Conservation (phyloP, 2,329 filamentous ascomycete genomes). For the Lachnellula arida region DNA sequence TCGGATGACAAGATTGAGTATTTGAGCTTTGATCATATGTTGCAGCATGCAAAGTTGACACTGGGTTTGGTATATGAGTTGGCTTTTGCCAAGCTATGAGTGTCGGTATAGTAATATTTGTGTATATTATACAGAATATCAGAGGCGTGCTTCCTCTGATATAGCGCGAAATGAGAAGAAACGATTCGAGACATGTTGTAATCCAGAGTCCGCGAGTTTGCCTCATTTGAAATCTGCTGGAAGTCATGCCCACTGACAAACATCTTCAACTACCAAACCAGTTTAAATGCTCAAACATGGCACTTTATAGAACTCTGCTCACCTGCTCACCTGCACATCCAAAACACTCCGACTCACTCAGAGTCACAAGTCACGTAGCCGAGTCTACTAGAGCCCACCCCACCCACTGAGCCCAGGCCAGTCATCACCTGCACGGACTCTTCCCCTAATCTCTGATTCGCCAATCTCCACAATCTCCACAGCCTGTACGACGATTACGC, state of each 20-base stretch:
- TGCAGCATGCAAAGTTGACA: slow-evolving; percentile 82
- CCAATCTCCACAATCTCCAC: background rate
- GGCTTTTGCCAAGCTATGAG: slow-evolving; percentile 57
- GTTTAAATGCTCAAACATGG: background rate
- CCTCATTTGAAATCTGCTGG: too few relatives aligned
- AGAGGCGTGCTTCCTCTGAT: too few relatives aligned
- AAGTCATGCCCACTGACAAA: too few relatives aligned
- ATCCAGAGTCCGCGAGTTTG: too few relatives aligned
- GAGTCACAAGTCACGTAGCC: background rate
- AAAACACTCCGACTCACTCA: slow-evolving; percentile 4
- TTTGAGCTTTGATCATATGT: slow-evolving; percentile 82
- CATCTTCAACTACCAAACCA: too few relatives aligned
- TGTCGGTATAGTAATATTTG: background rate
- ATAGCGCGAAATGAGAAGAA: too few relatives aligned
- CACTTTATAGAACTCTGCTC: background rate
- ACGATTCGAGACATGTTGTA: too few relatives aligned
- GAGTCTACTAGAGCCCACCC: too few relatives aligned
- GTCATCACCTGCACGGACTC: slow-evolving; percentile 11
- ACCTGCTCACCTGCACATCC: background rate
- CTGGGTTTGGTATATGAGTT: slow-evolving; percentile 81
- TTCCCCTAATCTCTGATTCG: slow-evolving; percentile 8
- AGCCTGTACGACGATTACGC: slow-evolving; percentile 4
- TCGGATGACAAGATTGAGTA: slow-evolving; percentile 67
- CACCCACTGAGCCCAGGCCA: slow-evolving; percentile 1
- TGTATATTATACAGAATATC: background rate